phyloP scores from a whole-genome alignment of 108 stramenopile genomes.

The Epithemia pelagica region DNA sequence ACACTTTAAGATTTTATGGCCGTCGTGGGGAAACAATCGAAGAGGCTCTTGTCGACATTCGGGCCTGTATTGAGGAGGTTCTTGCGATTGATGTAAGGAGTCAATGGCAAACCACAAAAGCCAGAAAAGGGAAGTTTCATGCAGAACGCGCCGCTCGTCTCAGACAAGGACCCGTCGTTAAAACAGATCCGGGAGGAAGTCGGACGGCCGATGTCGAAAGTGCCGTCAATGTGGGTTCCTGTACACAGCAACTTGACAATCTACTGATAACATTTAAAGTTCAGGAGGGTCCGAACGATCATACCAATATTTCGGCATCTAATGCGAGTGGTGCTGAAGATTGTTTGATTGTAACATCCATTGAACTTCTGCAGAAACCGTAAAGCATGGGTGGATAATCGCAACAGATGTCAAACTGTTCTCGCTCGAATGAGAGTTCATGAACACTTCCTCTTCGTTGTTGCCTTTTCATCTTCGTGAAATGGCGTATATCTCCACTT shows the following conservation, averaged over 20 bases:
- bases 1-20: conserved; percentile 53
- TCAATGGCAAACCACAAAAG: conserved; percentile 73
- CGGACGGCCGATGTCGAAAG: neutral
- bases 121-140: conserved; percentile 63
- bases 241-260: conserved; percentile 82
- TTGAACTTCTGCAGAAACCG: conserved; percentile 21
- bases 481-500: too few relatives aligned
- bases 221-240: conserved; percentile 2
- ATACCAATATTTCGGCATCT: conserved; percentile 9
- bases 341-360: conserved; percentile 34
- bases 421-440: too few relatives aligned
- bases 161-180: conserved; percentile 8
- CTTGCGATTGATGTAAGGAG: conserved; percentile 72
- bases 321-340: conserved; percentile 58
- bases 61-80: conserved; percentile 62
- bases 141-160: conserved; percentile 64
- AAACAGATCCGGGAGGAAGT: neutral
- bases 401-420: too few relatives aligned
- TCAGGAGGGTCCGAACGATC: conserved; percentile 15
- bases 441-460: too few relatives aligned
- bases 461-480: too few relatives aligned
- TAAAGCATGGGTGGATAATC: too few relatives aligned
- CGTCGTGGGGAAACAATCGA: conserved; percentile 17
- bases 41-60: conserved; percentile 27
- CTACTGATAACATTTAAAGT: conserved; percentile 57